Conservation (phyloP, 2,329 filamentous ascomycete species). For the Lachnellula suecica region DNA sequence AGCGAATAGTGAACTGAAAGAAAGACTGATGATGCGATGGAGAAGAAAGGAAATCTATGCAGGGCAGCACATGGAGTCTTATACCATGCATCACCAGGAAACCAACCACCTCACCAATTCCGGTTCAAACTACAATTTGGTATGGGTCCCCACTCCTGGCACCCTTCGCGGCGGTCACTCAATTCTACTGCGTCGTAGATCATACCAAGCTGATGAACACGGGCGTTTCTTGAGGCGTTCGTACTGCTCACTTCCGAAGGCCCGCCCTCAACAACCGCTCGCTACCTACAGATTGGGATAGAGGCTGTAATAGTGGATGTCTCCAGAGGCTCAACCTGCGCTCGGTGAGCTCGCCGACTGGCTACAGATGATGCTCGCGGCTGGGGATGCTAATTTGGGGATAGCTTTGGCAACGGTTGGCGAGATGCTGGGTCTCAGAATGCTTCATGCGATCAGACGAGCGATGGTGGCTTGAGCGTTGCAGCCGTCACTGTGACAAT, state of each 20-base stretch:
- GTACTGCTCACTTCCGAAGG: slow-evolving; percentile 6
- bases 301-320: not conserved
- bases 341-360: slow-evolving; percentile 10
- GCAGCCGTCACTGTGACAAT: slow-evolving; percentile 5
- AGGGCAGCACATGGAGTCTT: slow-evolving; percentile 15
- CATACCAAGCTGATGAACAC: slow-evolving; percentile 23
- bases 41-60: slow-evolving; percentile 14
- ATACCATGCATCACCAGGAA: slow-evolving; percentile 23
- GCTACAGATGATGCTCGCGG: not conserved
- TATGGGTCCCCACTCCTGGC: slow-evolving; percentile 16
- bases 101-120: slow-evolving; percentile 2
- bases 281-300: not conserved
- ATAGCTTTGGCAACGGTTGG: not conserved
- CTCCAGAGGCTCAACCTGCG: not conserved
- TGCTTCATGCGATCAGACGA: slow-evolving; percentile 13
- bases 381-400: slow-evolving; percentile 3
- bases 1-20: slow-evolving; percentile 29
- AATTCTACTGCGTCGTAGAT: slow-evolving; percentile 19
- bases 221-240: slow-evolving; percentile 19
- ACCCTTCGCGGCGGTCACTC: slow-evolving; percentile 11
- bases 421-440: slow-evolving; percentile 11
- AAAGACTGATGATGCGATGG: slow-evolving; percentile 29
- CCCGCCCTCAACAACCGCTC: slow-evolving; percentile 1
- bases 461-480: slow-evolving; percentile 1
- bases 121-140: slow-evolving; percentile 19